phyloP scores from a whole-genome alignment of 192 early-diverging fungal species.

The Podila minutissima region DNA sequence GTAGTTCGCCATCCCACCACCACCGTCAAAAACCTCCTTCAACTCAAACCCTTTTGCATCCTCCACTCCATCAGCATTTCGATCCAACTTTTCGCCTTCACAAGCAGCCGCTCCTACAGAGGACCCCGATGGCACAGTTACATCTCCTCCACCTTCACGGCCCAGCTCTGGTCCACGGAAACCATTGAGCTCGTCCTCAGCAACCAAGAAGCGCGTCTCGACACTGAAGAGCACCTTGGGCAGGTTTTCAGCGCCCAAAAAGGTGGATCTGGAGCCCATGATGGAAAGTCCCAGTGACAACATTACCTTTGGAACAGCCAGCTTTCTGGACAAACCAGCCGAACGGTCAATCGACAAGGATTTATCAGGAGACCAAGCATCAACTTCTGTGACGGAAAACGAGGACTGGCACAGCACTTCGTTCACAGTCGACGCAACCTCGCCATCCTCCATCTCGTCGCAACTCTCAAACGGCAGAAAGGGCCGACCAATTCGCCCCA shows the following conservation, averaged over 20 bases:
- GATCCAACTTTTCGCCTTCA: slow-evolving; percentile 29
- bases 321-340: background rate
- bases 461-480: slow-evolving; percentile 2
- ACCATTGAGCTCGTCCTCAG: slow-evolving; percentile 1
- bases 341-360: background rate
- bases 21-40: slow-evolving; percentile 36
- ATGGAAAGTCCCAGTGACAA: background rate
- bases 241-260: slow-evolving; percentile 44
- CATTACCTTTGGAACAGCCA: slow-evolving; percentile 2
- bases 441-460: slow-evolving; percentile 11
- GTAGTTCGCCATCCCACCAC: slow-evolving; percentile 46
- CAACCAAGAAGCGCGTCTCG: slow-evolving; percentile 28
- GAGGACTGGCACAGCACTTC: background rate
- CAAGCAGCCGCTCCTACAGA: slow-evolving; percentile 8
- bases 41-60: slow-evolving; percentile 44
- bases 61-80: slow-evolving; percentile 30
- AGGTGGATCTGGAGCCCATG: slow-evolving; percentile 20
- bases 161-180: slow-evolving; percentile 1
- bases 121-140: background rate
- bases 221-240: slow-evolving; percentile 33
- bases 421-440: slow-evolving; percentile 14
- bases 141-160: background rate
- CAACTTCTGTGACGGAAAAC: background rate
- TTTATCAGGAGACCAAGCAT: slow-evolving; percentile 10
- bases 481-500: slow-evolving; percentile 5